Base-by-base conservation (phyloP, 2,329 filamentous ascomycete species). In the Thermoascus crustaceus region DNA sequence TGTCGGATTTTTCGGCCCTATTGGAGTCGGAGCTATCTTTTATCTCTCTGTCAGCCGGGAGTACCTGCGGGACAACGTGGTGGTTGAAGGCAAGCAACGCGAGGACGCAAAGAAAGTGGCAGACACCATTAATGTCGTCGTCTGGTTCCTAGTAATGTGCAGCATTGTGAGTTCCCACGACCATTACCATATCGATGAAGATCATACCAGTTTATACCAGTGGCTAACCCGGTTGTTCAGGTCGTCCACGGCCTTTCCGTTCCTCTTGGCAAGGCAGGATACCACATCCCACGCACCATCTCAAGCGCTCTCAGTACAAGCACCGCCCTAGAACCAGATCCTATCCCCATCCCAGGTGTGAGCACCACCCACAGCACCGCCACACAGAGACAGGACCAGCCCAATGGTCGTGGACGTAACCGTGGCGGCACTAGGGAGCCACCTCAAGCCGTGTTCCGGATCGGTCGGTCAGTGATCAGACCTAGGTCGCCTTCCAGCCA, bases 1-100 rank as follows among this genome's bases (percentile, higher is more conserved):
- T 51, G 84, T 91, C 5, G 88, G 88, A 0, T 94, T 94, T 66
- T 95, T 95, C 45, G 88, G 88, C 0, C 88, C 88, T 0, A 88
- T 95, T 37, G 87, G 89, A 2, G 87, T 94, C 1, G 85, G 84
- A 10, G 88, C 86, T 1, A 75, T 94, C 13, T 95, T 94, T 56
- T 94, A 95, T 54, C 71, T 95, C 4, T 93, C 87, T 52, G 69
- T 94, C 42, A 80, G 75, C 25, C 59, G 84, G 1, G 84, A 94
- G 16, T 94, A 88, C 41, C 67, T 95, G 2, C 53, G 57, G 5
- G 53, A 64, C 8, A 56, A 52, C 3, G 58, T 78, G 37, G 74
- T 70, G 0, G 73, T 77, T 5, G 65, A 83, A 34, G 79, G 75
- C 0, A 53, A 71, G 20, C 63, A 75, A 9, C 71, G 85, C 18